Evolutionary conservation across 2,329 filamentous ascomycete genomes (phyloP).

Genomic region (Dendrostoma leiphaemia): DNA sequence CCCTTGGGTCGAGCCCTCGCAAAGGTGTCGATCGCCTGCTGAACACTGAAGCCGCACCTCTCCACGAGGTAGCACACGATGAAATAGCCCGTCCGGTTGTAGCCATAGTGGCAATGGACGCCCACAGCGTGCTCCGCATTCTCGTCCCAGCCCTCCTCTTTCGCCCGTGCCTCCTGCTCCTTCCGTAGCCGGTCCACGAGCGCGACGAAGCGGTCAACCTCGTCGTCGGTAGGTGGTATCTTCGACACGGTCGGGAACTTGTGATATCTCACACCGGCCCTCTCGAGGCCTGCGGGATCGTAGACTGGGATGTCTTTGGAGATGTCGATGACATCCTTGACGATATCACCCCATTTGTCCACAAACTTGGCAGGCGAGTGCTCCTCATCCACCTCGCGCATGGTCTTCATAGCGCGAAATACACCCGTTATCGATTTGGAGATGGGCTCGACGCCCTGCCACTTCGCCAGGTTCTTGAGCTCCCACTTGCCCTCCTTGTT

Average conservation of each 20-base stretch:
- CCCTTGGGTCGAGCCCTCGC: constrained; percentile 71
- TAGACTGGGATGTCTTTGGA: constrained; percentile 90
- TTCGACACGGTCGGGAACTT: constrained; percentile 94
- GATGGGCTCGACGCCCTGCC: constrained; percentile 76
- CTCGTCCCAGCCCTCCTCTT: constrained; percentile 39
- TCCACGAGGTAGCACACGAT: constrained; percentile 91
- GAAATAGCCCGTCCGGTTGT: constrained; percentile 91
- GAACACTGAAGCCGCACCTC: constrained; percentile 66
- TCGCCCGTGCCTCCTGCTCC: constrained; percentile 47
- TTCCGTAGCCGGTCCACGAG: constrained; percentile 60
- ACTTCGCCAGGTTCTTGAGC: constrained; percentile 92
- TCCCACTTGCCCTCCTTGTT: constrained; percentile 95
- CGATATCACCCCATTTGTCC: constrained; percentile 60
- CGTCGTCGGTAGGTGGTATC: constrained; percentile 65
- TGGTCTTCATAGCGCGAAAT: constrained; percentile 89
- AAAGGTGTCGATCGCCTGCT: constrained; percentile 79
- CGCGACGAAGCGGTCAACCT: constrained; percentile 53
- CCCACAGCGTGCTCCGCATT: constrained; percentile 57
- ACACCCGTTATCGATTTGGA: constrained; percentile 74
- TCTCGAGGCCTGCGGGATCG: constrained; percentile 69
- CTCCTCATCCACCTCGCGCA: constrained; percentile 81
- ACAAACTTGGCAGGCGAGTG: constrained; percentile 77
- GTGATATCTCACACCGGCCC: constrained; percentile 67
- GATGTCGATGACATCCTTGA: constrained; percentile 84
- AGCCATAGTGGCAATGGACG: constrained; percentile 94